phyloP scores from a whole-genome alignment of 495 filamentous ascomycete species.

The Aspergillus biplanus region DNA sequence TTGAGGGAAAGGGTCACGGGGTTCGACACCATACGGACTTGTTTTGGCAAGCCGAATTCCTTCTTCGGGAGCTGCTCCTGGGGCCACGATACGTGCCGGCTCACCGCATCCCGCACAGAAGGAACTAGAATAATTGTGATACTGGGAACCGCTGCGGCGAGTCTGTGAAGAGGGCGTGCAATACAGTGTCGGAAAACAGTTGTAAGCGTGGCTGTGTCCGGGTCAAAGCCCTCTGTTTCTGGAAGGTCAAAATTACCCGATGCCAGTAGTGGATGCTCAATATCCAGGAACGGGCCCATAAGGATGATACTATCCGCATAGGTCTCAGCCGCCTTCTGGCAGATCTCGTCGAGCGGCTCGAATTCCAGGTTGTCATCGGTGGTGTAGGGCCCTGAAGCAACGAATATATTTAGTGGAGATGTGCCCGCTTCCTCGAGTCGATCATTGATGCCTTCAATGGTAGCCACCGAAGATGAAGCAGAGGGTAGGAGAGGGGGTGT shows the following conservation, averaged over 20 bases:
- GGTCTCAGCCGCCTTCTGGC: conserved; percentile 71
- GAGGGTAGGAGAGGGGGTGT: conserved; percentile 69
- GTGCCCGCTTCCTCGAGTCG: conserved; percentile 65
- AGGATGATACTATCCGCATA: conserved; percentile 82
- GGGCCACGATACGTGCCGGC: conserved; percentile 85
- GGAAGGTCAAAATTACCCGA: conserved; percentile 90
- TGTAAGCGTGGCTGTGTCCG: conserved; percentile 75
- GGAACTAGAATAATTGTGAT: conserved; percentile 84
- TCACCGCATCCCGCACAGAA: conserved; percentile 81
- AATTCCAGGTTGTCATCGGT: conserved; percentile 89
- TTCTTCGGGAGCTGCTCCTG: conserved; percentile 78
- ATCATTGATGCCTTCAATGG: conserved; percentile 65
- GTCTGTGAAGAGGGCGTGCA: conserved; percentile 63
- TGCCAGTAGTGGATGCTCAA: conserved; percentile 86
- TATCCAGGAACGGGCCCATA: conserved; percentile 85
- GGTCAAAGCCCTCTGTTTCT: conserved; percentile 66
- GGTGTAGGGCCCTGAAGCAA: conserved; percentile 88
- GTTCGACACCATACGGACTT: conserved; percentile 78
- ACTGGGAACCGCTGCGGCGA: conserved; percentile 68
- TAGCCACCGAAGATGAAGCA: conserved; percentile 63
- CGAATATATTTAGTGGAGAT: conserved; percentile 70
- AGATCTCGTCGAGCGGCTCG: conserved; percentile 80
- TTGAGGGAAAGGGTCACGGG: conserved; percentile 86
- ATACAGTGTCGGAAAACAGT: conserved; percentile 84
- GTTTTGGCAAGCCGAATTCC: conserved; percentile 75